A percentile compares a stretch with the other conserved stretches of the same genome.
These are phyloP conservation scores for Mortierella sp. DNA, from an alignment of 371 early-diverging fungal genomes.

Conservation along the genomic window DNA sequence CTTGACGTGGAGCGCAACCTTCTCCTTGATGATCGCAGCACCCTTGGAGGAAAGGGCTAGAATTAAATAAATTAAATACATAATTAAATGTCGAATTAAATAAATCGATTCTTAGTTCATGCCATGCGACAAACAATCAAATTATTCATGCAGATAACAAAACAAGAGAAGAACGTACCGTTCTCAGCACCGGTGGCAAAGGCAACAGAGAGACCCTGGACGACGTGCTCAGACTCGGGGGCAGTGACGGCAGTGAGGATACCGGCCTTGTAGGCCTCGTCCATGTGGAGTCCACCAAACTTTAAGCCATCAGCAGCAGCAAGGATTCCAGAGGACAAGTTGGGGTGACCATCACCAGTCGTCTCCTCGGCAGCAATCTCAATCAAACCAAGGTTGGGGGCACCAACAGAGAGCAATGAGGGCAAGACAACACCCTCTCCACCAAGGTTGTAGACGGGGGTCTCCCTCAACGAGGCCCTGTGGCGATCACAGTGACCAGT, in stretches of 20 bases:
- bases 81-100: not conserved
- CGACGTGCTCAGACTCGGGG: conserved; percentile 59
- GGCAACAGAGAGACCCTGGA: conserved; percentile 68
- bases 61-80: not conserved
- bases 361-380: conserved; percentile 69
- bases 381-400: conserved; percentile 64
- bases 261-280: conserved; percentile 76
- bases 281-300: conserved; percentile 68
- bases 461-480: conserved; percentile 27
- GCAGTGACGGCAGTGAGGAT: conserved; percentile 68
- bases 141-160: conserved; percentile 4
- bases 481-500: conserved; percentile 65
- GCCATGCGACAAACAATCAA: too few species aligned
- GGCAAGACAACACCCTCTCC: conserved; percentile 55
- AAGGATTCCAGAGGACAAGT: conserved; percentile 39
- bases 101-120: too few species aligned
- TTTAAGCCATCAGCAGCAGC: conserved; percentile 71
- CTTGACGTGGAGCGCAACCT: conserved; percentile 75
- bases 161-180: conserved; percentile 33
- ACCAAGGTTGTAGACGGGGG: conserved; percentile 50
- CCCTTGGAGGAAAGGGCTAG: conserved; percentile 48
- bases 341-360: conserved; percentile 66
- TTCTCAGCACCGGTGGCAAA: conserved; percentile 66
- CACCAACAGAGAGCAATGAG: conserved; percentile 60
- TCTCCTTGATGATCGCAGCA: conserved; percentile 65